phyloP scores from a whole-genome alignment of 768 basidiomycete species.

The Pleurotus ostreatus region DNA sequence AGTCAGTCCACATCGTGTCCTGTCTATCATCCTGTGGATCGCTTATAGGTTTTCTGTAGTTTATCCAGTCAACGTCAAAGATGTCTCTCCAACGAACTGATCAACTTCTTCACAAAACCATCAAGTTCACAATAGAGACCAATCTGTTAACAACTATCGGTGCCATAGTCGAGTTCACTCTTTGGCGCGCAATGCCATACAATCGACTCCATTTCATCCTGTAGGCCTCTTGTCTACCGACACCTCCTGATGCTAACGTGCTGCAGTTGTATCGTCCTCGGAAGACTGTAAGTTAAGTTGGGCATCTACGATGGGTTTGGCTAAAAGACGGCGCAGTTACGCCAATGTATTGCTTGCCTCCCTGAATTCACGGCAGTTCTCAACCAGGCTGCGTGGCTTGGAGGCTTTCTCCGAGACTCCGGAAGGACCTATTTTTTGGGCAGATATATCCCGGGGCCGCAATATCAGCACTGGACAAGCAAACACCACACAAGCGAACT shows the following conservation, averaged over 20 bases:
- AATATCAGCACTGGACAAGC: too few species aligned
- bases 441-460: background rate
- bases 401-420: background rate
- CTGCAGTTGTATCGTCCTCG: background rate
- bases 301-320: too few species aligned
- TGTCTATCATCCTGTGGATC: too few species aligned
- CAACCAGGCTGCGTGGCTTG: background rate
- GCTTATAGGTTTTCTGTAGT: background rate
- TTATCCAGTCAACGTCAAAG: background rate
- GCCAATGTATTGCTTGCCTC: conserved; percentile 10
- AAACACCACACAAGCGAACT: too few species aligned
- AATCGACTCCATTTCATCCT: conserved; percentile 11
- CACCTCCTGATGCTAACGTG: too few species aligned
- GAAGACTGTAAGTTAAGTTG: background rate
- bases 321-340: background rate
- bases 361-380: conserved; percentile 2
- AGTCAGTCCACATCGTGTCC: background rate
- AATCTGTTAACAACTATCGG: conserved; percentile 9
- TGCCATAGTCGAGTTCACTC: conserved; percentile 8
- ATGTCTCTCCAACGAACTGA: background rate
- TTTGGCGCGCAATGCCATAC: conserved; percentile 7
- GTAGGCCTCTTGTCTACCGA: background rate
- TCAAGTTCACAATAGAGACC: conserved; percentile 10
- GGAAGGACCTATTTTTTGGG: background rate
- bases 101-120: background rate